Base-by-base conservation (phyloP, 345 rosid genomes). In the Pugionium dolabratum region DNA sequence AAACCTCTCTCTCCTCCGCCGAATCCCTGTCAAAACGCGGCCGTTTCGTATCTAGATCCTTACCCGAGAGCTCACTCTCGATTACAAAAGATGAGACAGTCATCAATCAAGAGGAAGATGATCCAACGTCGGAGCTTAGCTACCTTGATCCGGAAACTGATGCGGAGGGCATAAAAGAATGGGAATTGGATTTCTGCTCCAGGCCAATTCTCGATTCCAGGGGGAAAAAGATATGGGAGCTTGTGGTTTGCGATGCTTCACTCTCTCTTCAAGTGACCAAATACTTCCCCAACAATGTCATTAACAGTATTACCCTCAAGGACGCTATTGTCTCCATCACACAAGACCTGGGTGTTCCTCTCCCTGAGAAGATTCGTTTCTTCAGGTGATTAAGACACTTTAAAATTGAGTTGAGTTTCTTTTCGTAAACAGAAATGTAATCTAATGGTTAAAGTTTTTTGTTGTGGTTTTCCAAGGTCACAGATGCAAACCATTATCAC, bases 111-210 rank as follows among this genome's bases (percentile, higher is more conserved):
- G 79, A 83, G 54, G 79, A 18, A 18, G 97, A 81, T 36, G 94
- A 89, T 79, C 95, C 96, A 5, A 86, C 93, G 3, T 73, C 85
- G 2, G 98, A 90, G 66, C 68, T 88, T 72, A 79, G 91, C 60
- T 90, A 86, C 70, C 79, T 93, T 2, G 98, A 90, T 75, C 83
- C 84, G 0, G 88, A 90, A 77, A 66, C 96, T 3, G 90, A 87
- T 53, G 86, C 96, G 1, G 79, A 69, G 35, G 76, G 91, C 78
- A 80, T 93, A 57, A 78, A 80, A 4, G 97, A 86, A 68, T 93
- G 98, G 98, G 93, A 89, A 69, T 55, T 92, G 75, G 98, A 89
- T 75, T 92, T 92, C 58, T 92, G 98, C 80, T 92, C 98, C 4
- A 85, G 96, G 62, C 98, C 96, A 5, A 92, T 93, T 31, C 86